Percentiles rank a stretch among this genome's conserved stretches.
phyloP scores from a whole-genome alignment of 108 stramenopile genomes.

The Pseudonitzschia delicatissima region DNA sequence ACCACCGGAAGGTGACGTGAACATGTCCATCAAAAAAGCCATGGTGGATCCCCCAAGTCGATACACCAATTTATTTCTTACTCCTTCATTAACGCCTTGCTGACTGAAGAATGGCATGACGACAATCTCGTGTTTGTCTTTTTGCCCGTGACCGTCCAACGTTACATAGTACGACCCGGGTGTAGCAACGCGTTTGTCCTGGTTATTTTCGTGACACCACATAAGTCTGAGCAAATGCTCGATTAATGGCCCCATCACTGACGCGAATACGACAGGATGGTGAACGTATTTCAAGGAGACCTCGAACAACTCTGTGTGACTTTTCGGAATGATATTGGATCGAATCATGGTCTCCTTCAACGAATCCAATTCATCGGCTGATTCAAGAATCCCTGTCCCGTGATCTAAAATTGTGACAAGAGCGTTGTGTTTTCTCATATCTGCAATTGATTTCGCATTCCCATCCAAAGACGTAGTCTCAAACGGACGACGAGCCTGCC shows the following conservation, averaged over 20 bases:
- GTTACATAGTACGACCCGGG: conserved; percentile 60
- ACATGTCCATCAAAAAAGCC: conserved; percentile 61
- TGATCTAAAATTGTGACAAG: conserved; percentile 1
- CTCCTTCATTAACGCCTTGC: background rate
- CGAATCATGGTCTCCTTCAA: background rate
- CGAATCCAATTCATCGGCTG: background rate
- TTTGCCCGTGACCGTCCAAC: conserved; percentile 68
- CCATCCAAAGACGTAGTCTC: background rate
- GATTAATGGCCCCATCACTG: conserved; percentile 38
- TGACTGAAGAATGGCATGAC: conserved; percentile 41
- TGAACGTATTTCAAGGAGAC: conserved; percentile 1
- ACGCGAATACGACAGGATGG: conserved; percentile 22
- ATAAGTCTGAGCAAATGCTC: conserved; percentile 51
- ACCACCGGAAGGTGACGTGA: conserved; percentile 40
- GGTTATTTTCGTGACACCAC: conserved; percentile 59
- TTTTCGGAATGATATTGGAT: background rate
- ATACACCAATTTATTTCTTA: conserved; percentile 31
- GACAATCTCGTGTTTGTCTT: conserved; percentile 53
- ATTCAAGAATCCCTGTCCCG: background rate
- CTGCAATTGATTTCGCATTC: background rate
- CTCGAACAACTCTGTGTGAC: background rate
- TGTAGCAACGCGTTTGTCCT: conserved; percentile 40
- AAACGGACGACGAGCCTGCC: conserved; percentile 7
- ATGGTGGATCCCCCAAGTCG: conserved; percentile 37
- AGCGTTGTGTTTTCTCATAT: background rate